Evolutionary conservation across 2,329 filamentous ascomycete genomes (phyloP).

Genomic region (Helotiales sp.): DNA sequence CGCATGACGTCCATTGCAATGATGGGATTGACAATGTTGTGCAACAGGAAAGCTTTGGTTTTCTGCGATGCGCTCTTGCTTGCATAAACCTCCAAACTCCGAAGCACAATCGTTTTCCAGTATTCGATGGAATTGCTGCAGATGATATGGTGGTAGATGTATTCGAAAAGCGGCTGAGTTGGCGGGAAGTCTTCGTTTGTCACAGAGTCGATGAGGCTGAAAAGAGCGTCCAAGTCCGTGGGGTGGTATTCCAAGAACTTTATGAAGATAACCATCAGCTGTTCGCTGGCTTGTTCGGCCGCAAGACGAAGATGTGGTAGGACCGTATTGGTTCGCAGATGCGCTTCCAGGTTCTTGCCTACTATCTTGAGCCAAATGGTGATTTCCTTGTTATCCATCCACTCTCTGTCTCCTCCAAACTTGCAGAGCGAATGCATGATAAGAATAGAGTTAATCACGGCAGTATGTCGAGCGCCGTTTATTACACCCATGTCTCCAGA

Average conservation of each 20-base stretch:
- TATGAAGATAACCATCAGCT: slow-evolving; percentile 84
- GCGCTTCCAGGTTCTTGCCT: slow-evolving; percentile 79
- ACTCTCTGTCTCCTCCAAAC: slow-evolving; percentile 61
- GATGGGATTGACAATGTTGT: slow-evolving; percentile 92
- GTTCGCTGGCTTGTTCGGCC: slow-evolving; percentile 86
- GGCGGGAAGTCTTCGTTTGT: slow-evolving; percentile 82
- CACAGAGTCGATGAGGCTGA: slow-evolving; percentile 81
- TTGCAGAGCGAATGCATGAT: slow-evolving; percentile 79
- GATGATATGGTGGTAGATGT: slow-evolving; percentile 86
- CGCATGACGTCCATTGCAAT: slow-evolving; percentile 95
- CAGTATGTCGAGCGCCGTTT: slow-evolving; percentile 67
- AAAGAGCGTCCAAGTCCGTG: slow-evolving; percentile 80
- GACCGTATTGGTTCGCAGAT: slow-evolving; percentile 72
- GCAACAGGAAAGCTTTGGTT: slow-evolving; percentile 90
- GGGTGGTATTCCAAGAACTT: slow-evolving; percentile 77
- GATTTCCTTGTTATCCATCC: slow-evolving; percentile 72
- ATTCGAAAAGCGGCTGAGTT: slow-evolving; percentile 75
- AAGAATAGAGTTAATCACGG: slow-evolving; percentile 86
- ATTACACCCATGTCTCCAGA: slow-evolving; percentile 67
- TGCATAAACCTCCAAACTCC: slow-evolving; percentile 87
- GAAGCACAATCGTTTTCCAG: slow-evolving; percentile 79
- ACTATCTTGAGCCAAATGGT: slow-evolving; percentile 65
- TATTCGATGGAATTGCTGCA: slow-evolving; percentile 84
- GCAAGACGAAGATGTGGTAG: slow-evolving; percentile 77
- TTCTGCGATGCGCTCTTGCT: slow-evolving; percentile 80